Percentiles rank a stretch among this genome's conserved stretches.
Evolutionary conservation across 2,329 filamentous ascomycete genomes (phyloP).

Genomic region (Colletotrichum sp.): DNA sequence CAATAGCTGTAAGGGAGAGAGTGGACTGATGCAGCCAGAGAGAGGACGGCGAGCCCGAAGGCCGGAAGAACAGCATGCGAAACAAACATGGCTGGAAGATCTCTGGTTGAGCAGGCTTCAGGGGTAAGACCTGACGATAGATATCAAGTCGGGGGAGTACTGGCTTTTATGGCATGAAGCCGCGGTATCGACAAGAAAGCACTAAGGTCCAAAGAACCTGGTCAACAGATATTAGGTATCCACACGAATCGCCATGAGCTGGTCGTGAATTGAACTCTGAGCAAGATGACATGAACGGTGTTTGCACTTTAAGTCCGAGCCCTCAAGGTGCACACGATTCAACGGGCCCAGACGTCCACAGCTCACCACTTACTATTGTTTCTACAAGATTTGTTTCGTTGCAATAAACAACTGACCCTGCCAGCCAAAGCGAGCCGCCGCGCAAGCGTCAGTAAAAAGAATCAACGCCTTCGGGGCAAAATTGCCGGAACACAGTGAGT

Average conservation of each 20-base stretch:
- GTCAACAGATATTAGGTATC: neutral
- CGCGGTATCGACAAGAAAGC: neutral
- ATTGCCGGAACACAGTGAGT: neutral
- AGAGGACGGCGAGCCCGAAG: neutral
- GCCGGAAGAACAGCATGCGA: neutral
- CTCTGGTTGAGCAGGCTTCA: neutral
- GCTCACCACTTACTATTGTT: neutral
- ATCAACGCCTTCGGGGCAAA: neutral
- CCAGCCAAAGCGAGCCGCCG: neutral
- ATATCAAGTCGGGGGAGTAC: neutral
- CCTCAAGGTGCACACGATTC: neutral
- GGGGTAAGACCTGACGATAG: neutral
- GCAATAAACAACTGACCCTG: neutral
- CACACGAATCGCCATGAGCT: neutral
- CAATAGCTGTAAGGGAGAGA: neutral
- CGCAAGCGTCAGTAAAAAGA: neutral
- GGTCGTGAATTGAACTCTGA: neutral
- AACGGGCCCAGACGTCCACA: neutral
- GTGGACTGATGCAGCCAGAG: neutral
- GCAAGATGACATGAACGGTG: neutral
- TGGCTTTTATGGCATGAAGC: neutral
- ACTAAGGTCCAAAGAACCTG: neutral
- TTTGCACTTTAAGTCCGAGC: neutral
- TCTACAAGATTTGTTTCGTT: neutral
- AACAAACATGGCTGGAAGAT: neutral